Evolutionary conservation across 805 yeast species (phyloP).

Genomic region (Blastobotrys attinorum): DNA sequence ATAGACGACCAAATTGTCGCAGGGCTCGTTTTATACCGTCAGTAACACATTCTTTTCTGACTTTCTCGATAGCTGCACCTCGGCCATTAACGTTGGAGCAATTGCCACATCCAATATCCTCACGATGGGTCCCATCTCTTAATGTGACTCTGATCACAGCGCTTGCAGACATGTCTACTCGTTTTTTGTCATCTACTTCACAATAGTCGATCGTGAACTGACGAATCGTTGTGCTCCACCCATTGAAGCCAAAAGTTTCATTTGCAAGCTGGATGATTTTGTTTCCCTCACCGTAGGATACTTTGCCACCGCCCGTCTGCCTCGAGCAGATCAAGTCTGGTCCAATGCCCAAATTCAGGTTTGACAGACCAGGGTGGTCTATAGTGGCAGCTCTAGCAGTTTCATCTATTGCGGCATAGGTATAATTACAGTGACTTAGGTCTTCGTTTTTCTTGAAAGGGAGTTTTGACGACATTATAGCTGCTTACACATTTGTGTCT

Average conservation of each 20-base stretch:
- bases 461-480: too few species aligned
- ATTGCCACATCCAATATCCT: constrained; percentile 68
- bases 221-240: constrained; percentile 63
- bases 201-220: constrained; percentile 47
- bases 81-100: constrained; percentile 44
- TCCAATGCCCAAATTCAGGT: constrained; percentile 19
- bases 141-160: constrained; percentile 57
- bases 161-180: constrained; percentile 18
- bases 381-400: neutral
- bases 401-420: neutral
- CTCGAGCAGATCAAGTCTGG: constrained; percentile 39
- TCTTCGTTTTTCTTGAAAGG: too few species aligned
- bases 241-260: constrained; percentile 70
- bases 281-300: constrained; percentile 69
- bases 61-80: constrained; percentile 69
- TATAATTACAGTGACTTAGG: neutral
- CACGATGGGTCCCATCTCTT: constrained; percentile 75
- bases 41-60: constrained; percentile 78
- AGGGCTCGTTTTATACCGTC: constrained; percentile 76
- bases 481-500: too few species aligned
- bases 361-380: neutral
- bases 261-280: constrained; percentile 63
- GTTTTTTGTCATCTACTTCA: constrained; percentile 21
- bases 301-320: constrained; percentile 39
- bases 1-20: constrained; percentile 71